Evolutionary conservation across 345 rosid genomes (phyloP).

Genomic region (Rhodamnia argentea): DNA sequence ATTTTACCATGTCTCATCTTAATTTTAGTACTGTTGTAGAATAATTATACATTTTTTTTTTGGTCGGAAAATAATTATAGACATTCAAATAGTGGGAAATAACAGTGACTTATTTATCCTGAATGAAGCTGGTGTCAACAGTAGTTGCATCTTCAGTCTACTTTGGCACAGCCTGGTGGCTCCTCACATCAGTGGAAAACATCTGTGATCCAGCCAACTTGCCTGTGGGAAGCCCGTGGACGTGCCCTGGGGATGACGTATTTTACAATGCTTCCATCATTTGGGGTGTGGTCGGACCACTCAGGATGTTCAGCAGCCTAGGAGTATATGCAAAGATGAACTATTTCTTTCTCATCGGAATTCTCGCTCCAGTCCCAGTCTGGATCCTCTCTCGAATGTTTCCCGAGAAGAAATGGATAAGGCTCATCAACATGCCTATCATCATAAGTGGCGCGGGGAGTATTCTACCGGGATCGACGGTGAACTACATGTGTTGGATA

Average conservation of each 20-base stretch:
- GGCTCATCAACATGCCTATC: slow-evolving; percentile 28
- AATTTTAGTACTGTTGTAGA: background rate
- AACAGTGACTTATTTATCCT: background rate
- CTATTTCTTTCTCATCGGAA: slow-evolving; percentile 40
- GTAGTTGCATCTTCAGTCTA: slow-evolving; percentile 27
- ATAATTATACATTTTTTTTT: background rate
- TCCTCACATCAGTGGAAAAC: slow-evolving; percentile 24
- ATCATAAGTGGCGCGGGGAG: slow-evolving; percentile 15
- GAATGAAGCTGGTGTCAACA: slow-evolving; percentile 27
- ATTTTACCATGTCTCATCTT: background rate
- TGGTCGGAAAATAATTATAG: background rate
- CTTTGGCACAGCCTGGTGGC: slow-evolving; percentile 47
- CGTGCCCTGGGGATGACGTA: slow-evolving; percentile 35
- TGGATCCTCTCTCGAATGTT: slow-evolving; percentile 25
- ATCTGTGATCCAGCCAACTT: slow-evolving; percentile 21
- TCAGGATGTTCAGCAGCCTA: slow-evolving; percentile 31
- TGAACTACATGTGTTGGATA: slow-evolving; percentile 26
- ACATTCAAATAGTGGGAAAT: background rate
- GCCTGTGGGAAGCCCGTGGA: slow-evolving; percentile 46
- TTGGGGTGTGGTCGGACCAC: slow-evolving; percentile 52
- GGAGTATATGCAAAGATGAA: slow-evolving; percentile 34
- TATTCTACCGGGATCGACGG: slow-evolving; percentile 20
- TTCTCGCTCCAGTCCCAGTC: slow-evolving; percentile 29
- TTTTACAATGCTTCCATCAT: slow-evolving; percentile 47
- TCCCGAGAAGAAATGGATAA: slow-evolving; percentile 32